Evolutionary conservation across 352 stramenopile species (phyloP), one percentile per base, ranked within the genome.

Genomic region (Phytophthora syringae): DNA sequence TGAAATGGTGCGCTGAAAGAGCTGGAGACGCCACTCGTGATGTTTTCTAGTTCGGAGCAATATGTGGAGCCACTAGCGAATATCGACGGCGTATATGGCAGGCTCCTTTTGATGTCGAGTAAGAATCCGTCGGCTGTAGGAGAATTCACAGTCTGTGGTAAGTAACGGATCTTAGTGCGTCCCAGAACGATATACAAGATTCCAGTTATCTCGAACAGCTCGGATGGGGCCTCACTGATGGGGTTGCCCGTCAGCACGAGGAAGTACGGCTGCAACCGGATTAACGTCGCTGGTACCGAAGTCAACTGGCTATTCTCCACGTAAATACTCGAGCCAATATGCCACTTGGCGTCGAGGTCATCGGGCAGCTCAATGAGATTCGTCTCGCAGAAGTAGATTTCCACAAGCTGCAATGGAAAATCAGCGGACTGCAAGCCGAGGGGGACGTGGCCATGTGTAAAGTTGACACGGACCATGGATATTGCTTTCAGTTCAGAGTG

Each of bases 261-360:
- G 32, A 52, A 69, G n/a, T 47, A 60, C 1, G 53, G 59, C 21
- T 75, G 48, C 11, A 75, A 36, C 1, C 67, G 36, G 37, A 67
- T 39, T 3, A 75, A 18, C 2, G 44, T 34, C 24, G 22, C 7
- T 12, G 54, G 62, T 9, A 75, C 40, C 18, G 24, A 16, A 4
- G 28, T 53, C 5, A 75, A 40, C 7, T 48, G 6, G 20, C 49
- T 67, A 24, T 67, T 67, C 40, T 75, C 61, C 2, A 71, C 6
- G 21, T 58, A 59, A 39, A 75, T 25, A 44, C 16, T 53, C 0
- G 30, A 48, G 1, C 39, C 36, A 6, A 39, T 1, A 24, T 63
- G 42, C 78, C 78, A 89, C 15, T 57, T 62, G 7, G 52, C 7
- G 45, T 83, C 55, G 2, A 89, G 48, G 36, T 86, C 54, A 1